These are phyloP conservation scores for Cryphonectria carpinicola DNA, from an alignment of 2,329 filamentous ascomycete species.

Conservation along the genomic window DNA sequence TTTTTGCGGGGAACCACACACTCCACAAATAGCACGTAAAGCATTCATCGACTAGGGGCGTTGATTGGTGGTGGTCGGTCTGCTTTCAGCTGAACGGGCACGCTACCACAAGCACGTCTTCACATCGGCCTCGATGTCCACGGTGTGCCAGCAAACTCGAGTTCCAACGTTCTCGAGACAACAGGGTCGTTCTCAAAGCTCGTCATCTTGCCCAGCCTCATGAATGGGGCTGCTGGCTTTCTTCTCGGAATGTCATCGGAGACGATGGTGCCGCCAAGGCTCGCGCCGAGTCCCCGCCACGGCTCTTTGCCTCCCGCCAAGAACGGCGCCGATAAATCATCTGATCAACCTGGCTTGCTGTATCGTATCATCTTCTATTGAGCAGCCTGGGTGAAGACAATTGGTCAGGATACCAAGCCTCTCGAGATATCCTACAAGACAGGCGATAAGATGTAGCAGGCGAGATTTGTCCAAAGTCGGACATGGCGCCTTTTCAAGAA, in stretches of 20 bases:
- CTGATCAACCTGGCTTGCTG: constrained; percentile 13
- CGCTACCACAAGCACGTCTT: neutral
- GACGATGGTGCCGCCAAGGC: constrained; percentile 9
- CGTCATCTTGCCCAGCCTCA: neutral
- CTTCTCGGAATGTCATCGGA: neutral
- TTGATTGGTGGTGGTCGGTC: neutral
- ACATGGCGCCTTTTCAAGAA: constrained; percentile 14
- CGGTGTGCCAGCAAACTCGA: neutral
- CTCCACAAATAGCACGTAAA: neutral
- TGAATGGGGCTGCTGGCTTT: neutral
- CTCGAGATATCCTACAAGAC: neutral
- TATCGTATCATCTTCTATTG: neutral
- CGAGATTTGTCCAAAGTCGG: neutral
- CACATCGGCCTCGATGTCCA: neutral
- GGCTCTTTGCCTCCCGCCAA: constrained; percentile 22
- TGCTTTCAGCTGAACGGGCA: neutral
- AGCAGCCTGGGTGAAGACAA: constrained; percentile 1
- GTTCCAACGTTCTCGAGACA: neutral
- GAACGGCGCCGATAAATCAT: constrained; percentile 18
- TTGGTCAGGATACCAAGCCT: neutral
- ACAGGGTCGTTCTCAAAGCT: neutral
- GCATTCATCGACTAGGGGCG: neutral
- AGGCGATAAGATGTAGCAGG: constrained; percentile 10
- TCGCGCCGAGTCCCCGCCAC: constrained; percentile 20
- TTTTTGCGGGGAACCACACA: neutral